phyloP scores from a whole-genome alignment of 768 basidiomycete species.

The Rhizopogon vulgaris region DNA sequence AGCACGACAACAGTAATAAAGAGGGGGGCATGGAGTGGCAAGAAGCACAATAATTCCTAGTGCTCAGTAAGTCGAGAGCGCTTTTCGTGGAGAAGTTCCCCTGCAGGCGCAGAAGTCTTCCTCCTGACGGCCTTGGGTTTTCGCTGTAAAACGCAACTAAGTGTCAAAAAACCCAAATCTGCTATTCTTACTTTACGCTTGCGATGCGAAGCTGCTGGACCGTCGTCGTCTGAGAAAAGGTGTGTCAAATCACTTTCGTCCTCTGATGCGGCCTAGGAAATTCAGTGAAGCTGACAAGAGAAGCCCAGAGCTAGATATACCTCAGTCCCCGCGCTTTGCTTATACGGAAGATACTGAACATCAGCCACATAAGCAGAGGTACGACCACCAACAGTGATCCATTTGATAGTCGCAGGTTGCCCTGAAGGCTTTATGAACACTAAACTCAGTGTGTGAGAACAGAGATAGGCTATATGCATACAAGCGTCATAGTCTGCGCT shows the following conservation, averaged over 20 bases:
- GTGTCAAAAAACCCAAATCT: neutral
- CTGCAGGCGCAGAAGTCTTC: neutral
- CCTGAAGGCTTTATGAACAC: slow-evolving; percentile 52
- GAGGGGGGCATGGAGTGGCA: neutral
- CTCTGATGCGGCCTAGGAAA: neutral
- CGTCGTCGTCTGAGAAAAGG: neutral
- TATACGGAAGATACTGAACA: slow-evolving; percentile 39
- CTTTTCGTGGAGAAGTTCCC: neutral
- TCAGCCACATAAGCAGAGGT: slow-evolving; percentile 69
- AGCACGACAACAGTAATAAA: no score
- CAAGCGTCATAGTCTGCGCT: slow-evolving; percentile 42
- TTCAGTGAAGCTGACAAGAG: neutral
- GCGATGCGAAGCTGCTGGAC: neutral
- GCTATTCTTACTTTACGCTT: slow-evolving; percentile 1
- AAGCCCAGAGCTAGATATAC: neutral
- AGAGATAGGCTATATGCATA: slow-evolving; percentile 14
- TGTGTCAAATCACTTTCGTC: slow-evolving; percentile 2
- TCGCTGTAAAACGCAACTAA: neutral
- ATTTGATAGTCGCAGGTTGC: slow-evolving; percentile 63
- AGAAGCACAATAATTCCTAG: neutral
- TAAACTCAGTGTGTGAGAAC: slow-evolving; percentile 2
- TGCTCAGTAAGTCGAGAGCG: neutral
- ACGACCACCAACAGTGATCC: slow-evolving; percentile 69
- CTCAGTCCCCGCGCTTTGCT: neutral
- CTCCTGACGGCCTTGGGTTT: neutral